A percentile compares a stretch with the other conserved stretches of the same genome.
These are phyloP conservation scores for Linanthus parryae DNA, from an alignment of 148 eudicot genomes.

Conservation along the genomic window DNA sequence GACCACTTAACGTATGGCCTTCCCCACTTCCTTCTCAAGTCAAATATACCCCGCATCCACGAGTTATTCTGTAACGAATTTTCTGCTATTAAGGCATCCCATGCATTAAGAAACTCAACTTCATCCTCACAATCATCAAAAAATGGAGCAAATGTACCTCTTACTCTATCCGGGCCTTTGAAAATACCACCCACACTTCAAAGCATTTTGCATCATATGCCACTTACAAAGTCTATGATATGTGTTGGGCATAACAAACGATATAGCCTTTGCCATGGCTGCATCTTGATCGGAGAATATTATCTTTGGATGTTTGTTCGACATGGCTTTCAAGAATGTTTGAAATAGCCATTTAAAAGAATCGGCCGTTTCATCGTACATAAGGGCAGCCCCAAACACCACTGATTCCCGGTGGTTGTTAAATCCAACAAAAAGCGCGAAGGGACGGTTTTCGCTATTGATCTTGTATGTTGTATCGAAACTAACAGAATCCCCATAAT, in stretches of 20 bases:
- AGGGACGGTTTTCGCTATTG: slow-evolving; percentile 3
- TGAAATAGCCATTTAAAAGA: slow-evolving; percentile 20
- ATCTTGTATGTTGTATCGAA: slow-evolving; percentile 16
- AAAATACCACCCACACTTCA: slow-evolving; percentile 6
- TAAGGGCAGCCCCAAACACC: slow-evolving; percentile 20
- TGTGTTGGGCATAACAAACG: slow-evolving; percentile 13
- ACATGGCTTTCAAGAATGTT: slow-evolving; percentile 13
- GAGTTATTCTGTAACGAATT: slow-evolving; percentile 11
- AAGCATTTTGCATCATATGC: slow-evolving; percentile 19
- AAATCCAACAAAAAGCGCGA: slow-evolving; percentile 18
- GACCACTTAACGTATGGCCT: slow-evolving; percentile 8
- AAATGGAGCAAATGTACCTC: slow-evolving; percentile 12
- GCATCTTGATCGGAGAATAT: slow-evolving; percentile 19
- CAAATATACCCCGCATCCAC: slow-evolving; percentile 15
- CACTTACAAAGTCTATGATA: slow-evolving; percentile 15
- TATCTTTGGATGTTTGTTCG: slow-evolving; percentile 15
- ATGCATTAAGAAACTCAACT: slow-evolving; percentile 14
- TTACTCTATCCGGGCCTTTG: slow-evolving; percentile 11
- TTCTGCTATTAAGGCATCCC: slow-evolving; percentile 19
- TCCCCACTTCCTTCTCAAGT: slow-evolving; percentile 19
- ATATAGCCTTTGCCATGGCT: slow-evolving; percentile 13
- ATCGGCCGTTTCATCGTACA: slow-evolving; percentile 19
- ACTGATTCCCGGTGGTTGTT: slow-evolving; percentile 16
- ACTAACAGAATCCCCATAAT: slow-evolving; percentile 17
- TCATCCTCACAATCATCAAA: slow-evolving; percentile 14